These are phyloP conservation scores for Fusarium humuli DNA, from an alignment of 2,329 filamentous ascomycete species.

Conservation along the genomic window DNA sequence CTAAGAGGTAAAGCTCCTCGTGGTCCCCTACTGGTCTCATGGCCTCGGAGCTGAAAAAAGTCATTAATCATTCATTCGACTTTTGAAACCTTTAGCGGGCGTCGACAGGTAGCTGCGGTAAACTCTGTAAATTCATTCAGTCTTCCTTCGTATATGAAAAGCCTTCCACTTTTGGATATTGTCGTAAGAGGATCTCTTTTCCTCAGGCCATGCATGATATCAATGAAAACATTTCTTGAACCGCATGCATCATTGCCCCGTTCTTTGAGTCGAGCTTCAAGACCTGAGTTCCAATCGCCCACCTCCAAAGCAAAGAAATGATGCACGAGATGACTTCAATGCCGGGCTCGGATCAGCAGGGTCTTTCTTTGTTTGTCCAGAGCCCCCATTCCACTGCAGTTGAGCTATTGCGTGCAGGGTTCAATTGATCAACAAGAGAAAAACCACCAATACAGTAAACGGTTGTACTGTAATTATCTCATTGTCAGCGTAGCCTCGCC, in stretches of 20 bases:
- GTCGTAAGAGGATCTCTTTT: constrained; percentile 13
- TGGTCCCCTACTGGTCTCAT: constrained; percentile 34
- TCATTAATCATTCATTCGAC: constrained; percentile 6
- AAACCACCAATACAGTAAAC: constrained; percentile 15
- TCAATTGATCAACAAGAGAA: constrained; percentile 22
- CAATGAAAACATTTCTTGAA: background rate
- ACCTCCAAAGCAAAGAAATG: constrained; percentile 12
- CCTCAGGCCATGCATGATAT: constrained; percentile 24
- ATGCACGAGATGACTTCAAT: constrained; percentile 40
- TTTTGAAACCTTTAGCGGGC: background rate
- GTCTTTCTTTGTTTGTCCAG: constrained; percentile 35
- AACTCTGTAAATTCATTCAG: background rate
- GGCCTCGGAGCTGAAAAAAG: constrained; percentile 16
- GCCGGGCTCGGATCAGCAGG: constrained; percentile 43
- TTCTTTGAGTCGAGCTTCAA: constrained; percentile 26
- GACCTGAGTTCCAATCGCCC: constrained; percentile 19
- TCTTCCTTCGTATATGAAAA: background rate
- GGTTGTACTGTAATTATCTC: constrained; percentile 32
- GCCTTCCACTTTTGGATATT: background rate
- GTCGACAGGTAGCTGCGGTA: background rate
- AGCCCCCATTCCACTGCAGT: constrained; percentile 17
- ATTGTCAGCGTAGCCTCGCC: constrained; percentile 26
- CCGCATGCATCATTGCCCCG: constrained; percentile 33
- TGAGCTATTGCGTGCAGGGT: constrained; percentile 14
- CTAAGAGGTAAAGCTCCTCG: constrained; percentile 19